These are phyloP conservation scores for Kazachstania psychrophila DNA, from an alignment of 805 yeast species.

Conservation along the genomic window DNA sequence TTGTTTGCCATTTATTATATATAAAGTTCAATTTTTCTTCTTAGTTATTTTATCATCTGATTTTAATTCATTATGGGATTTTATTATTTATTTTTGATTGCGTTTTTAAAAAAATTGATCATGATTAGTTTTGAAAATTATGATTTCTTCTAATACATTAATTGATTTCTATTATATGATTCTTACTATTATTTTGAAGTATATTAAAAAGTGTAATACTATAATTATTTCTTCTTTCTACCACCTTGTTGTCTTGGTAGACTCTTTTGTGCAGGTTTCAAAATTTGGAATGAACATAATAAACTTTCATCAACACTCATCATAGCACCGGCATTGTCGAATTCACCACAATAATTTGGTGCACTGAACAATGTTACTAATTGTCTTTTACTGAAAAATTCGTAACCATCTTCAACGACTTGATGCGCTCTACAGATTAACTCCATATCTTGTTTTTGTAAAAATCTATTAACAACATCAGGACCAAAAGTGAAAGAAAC, in stretches of 20 bases:
- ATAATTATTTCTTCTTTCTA: conserved; percentile 27
- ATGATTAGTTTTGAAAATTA: no score
- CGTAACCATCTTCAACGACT: conserved; percentile 98
- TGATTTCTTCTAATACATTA: no score
- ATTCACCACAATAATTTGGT: conserved; percentile 98
- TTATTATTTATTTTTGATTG: no score
- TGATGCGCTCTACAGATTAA: conserved; percentile 97
- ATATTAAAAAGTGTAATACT: no score
- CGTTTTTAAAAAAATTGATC: no score
- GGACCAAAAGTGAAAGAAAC: conserved; percentile 99
- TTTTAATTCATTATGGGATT: no score
- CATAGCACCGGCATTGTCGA: conserved; percentile 99
- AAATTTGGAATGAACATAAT: conserved; percentile 90
- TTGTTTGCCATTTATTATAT: no score
- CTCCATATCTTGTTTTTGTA: conserved; percentile 97
- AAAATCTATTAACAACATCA: conserved; percentile 90
- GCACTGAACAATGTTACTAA: conserved; percentile 92
- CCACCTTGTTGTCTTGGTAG: conserved; percentile 31
- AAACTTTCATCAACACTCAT: conserved; percentile 97
- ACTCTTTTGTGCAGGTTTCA: conserved; percentile 92
- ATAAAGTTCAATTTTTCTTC: no score
- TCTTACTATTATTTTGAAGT: no score
- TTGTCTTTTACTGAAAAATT: conserved; percentile 92
- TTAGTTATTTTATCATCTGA: no score
- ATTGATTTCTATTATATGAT: no score